Conservation (phyloP, 2,329 filamentous ascomycete genomes). For the Fusarium graminum region DNA sequence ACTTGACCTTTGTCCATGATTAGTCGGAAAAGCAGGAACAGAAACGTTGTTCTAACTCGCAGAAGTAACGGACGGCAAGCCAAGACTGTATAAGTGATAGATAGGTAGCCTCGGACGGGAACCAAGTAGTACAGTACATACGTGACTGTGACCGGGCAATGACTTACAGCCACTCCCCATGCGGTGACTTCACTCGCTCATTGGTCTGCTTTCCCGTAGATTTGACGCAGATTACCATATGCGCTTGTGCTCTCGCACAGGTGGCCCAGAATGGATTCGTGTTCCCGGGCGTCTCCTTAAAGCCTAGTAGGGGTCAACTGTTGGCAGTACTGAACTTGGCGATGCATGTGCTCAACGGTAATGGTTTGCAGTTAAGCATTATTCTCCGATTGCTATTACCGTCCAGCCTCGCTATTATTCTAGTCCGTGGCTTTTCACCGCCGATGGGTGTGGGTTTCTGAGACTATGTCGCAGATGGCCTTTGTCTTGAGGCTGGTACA, state of each 20-base stretch:
- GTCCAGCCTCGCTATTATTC: constrained; percentile 5
- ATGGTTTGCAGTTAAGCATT: not conserved
- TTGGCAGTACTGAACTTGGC: constrained; percentile 3
- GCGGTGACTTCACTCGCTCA: not conserved
- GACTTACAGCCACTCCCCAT: constrained; percentile 5
- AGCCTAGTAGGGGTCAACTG: constrained; percentile 5
- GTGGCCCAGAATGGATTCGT: constrained; percentile 21
- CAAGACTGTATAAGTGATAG: constrained; percentile 3
- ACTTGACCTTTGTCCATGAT: not conserved
- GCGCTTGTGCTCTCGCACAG: constrained; percentile 31
- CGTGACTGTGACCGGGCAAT: constrained; percentile 1
- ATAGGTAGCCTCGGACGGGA: too few relatives aligned
- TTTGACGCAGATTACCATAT: constrained; percentile 17
- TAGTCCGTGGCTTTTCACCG: constrained; percentile 21
- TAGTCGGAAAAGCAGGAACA: constrained; percentile 5
- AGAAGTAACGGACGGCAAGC: not conserved
- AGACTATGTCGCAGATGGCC: constrained; percentile 5
- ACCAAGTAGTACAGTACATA: not conserved
- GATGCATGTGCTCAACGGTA: not conserved
- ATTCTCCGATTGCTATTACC: too few relatives aligned
- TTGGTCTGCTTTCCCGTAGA: constrained; percentile 3
- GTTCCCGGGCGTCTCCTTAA: constrained; percentile 13
- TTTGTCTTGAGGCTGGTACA: not conserved
- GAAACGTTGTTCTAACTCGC: constrained; percentile 7
- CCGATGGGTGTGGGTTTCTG: constrained; percentile 14